Evolutionary conservation across 176 grass and related monocot species (phyloP), one percentile per base, ranked within the genome.

Genomic region (Oryza brachyantha): DNA sequence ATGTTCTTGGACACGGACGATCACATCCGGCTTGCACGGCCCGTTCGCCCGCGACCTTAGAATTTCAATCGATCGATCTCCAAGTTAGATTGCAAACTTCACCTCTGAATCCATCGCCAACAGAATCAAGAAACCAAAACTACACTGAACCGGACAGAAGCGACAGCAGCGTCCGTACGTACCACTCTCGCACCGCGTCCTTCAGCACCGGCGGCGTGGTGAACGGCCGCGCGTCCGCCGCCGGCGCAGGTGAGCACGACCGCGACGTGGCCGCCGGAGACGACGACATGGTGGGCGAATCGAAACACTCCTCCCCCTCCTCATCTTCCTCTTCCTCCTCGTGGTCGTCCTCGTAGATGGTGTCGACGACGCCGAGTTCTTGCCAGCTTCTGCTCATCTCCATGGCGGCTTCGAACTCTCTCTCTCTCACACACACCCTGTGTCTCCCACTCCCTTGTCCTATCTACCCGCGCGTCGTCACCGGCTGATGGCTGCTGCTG

Each of bases 341-440:
- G 79, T 87, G 85, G 66, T 97, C 87, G 50, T 90, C 90, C 89
- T 99, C 96, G 79, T 93, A 95, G 82, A 99, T 99, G 67, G 96
- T 99, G 79, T 91, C 90, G 27, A 99, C 96, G 74, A 99, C 88
- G 40, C 96, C 90, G 55, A 99, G 81, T 61, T 93, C 90, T 61
- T 91, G 85, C 96, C 92, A 95, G 36, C 69, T 80, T 34, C 83
- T 71, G 38, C 82, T 80, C 86, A 91, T 91, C 83, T 90, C 89
- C 84, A 86, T 88, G 62, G 27, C 34, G 13, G 1, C 17, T 37
- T 0, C 29, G 25, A 43, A 21, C 24, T 40, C 31, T 3, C n/a
- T 45, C 19, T 7, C 17, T 9, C 36, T 61, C 27, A 24, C 61
- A 26, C n/a, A n/a, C n/a, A n/a, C n/a, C 31, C 8, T 32, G 12